Base-by-base conservation (phyloP, 2,329 filamentous ascomycete genomes). In the Fusarium devonianum region DNA sequence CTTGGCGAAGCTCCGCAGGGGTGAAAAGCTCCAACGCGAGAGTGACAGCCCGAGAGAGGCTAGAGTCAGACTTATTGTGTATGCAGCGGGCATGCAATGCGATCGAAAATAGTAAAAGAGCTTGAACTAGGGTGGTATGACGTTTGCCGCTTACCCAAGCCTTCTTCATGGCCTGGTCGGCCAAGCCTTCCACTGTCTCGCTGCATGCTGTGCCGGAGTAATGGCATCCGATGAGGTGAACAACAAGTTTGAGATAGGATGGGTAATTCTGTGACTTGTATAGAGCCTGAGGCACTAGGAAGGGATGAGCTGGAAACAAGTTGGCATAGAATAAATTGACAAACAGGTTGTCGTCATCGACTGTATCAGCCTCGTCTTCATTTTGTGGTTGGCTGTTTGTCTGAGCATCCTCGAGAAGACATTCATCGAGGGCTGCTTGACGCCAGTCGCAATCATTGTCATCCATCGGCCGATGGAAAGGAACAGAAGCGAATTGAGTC, bases 1-100 rank as follows among this genome's bases (percentile, higher is more conserved):
- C 41, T 12, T 41, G 50, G 1, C 35, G 48, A 16, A 57, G 50
- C 28, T 57, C 53, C 12, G 43, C 30, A 8, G 51, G 53, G 0
- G 53, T 57, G 38, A 54, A 54, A 5, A 42, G 13, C 12, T 33
- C 38, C 13, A 42, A 13, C 5, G 38, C 38, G 1, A 42, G 38
- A 4, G 38, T 32, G 2, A 42, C 16, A 8, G 38, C 38, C 8
- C 33, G 2, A 2, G 28, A 23, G 6, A 42, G 38, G 4, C 28
- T 42, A 1, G 38, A 32, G 3, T 28, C 28, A 5, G 28, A 42
- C 12, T 14, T 32, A 2, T 33, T 19, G 11, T 32, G 19, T 18
- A 42, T 13, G 13, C 28, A 33, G 4, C 38, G 38, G 3, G 38
- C 28, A 11, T 42, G 38, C 4, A 42, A 28, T 9, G 33, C 18